Conservation (phyloP, 2,329 filamentous ascomycete genomes). For the Fusarium nisikadoi region DNA sequence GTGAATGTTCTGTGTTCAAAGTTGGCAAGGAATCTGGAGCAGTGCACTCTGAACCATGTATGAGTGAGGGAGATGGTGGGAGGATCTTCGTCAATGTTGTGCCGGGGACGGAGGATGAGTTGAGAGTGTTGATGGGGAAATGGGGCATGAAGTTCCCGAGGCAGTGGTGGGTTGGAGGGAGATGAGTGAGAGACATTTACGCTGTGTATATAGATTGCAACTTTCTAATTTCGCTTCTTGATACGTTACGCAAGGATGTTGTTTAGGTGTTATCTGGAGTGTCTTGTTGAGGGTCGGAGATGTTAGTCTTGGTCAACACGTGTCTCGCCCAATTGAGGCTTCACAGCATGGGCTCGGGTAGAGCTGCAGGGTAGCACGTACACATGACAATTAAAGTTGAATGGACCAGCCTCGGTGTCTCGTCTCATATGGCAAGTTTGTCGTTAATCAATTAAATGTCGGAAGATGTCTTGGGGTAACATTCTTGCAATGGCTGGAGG, state of each 20-base stretch:
- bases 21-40: slow-evolving; percentile 55
- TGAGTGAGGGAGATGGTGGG: slow-evolving; percentile 41
- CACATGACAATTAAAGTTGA: neutral
- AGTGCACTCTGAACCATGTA: slow-evolving; percentile 55
- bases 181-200: neutral
- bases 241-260: neutral
- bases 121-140: slow-evolving; percentile 45
- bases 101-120: slow-evolving; percentile 49
- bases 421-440: neutral
- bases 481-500: neutral
- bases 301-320: neutral
- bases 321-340: neutral
- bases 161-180: slow-evolving; percentile 39
- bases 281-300: neutral
- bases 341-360: neutral
- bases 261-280: too few species aligned
- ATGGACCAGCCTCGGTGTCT: too few species aligned
- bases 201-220: too few species aligned
- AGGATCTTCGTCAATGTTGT: slow-evolving; percentile 54
- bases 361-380: neutral
- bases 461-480: neutral
- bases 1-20: slow-evolving; percentile 55
- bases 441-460: neutral
- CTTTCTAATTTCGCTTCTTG: neutral
- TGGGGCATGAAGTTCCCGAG: slow-evolving; percentile 55